Evolutionary conservation across 805 yeast genomes (phyloP).

Genomic region (Dipodascopsis uninucleata): DNA sequence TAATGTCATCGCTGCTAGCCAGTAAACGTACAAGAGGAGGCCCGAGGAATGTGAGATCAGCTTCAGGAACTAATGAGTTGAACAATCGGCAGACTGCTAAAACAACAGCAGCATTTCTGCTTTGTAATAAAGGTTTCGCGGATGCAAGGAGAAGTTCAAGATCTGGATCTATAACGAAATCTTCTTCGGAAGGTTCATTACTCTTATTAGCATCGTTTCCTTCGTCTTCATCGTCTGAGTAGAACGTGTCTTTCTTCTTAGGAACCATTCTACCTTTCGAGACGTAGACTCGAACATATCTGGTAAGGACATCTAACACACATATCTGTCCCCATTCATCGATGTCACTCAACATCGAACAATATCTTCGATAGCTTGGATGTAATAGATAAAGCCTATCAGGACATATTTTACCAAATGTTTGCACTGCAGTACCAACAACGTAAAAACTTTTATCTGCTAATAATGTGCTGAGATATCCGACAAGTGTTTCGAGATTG

Average conservation of each 20-base stretch:
- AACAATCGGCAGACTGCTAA: slow-evolving; percentile 57
- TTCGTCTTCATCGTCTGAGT: slow-evolving; percentile 40
- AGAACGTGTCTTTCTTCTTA: slow-evolving; percentile 17
- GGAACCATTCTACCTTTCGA: slow-evolving; percentile 30
- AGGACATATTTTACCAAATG: slow-evolving; percentile 52
- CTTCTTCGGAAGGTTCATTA: slow-evolving; percentile 34
- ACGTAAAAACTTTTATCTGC: slow-evolving; percentile 67
- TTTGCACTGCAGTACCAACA: slow-evolving; percentile 61
- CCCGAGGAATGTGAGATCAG: slow-evolving; percentile 48
- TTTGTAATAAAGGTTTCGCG: slow-evolving; percentile 46
- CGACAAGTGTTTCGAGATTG: slow-evolving; percentile 48
- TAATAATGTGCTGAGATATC: slow-evolving; percentile 49
- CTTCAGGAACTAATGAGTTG: slow-evolving; percentile 56
- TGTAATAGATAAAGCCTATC: slow-evolving; percentile 66
- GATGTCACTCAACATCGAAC: slow-evolving; percentile 46
- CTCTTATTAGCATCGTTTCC: slow-evolving; percentile 13
- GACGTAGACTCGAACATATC: slow-evolving; percentile 61
- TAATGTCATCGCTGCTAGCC: slow-evolving; percentile 37
- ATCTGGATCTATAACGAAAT: slow-evolving; percentile 48
- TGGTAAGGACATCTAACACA: slow-evolving; percentile 58
- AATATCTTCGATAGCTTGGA: slow-evolving; percentile 58
- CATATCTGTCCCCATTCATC: slow-evolving; percentile 71
- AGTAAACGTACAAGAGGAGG: slow-evolving; percentile 47
- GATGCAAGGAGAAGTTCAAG: slow-evolving; percentile 51
- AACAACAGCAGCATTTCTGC: slow-evolving; percentile 57